These are phyloP conservation scores for Orbilia oligospora DNA, from an alignment of 2,329 filamentous ascomycete species.

Conservation along the genomic window DNA sequence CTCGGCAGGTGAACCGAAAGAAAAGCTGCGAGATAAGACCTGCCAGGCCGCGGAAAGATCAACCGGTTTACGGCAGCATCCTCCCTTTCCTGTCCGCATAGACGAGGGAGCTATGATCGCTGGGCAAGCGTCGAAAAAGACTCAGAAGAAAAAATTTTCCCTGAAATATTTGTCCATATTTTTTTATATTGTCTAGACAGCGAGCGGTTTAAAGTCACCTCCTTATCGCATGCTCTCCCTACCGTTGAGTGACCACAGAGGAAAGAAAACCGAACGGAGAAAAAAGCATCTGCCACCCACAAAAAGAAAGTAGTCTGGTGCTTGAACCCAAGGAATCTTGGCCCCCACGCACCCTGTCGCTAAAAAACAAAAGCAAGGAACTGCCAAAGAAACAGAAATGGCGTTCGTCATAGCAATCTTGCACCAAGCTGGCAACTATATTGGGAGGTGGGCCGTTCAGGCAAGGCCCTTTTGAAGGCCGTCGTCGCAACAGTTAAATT, in stretches of 20 bases:
- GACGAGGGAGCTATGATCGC: slow-evolving; percentile 43
- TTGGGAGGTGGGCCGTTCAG: slow-evolving; percentile 39
- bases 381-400: slow-evolving; percentile 26
- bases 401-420: slow-evolving; percentile 51
- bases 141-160: slow-evolving; percentile 40
- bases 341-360: slow-evolving; percentile 56
- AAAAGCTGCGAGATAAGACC: slow-evolving; percentile 55
- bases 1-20: slow-evolving; percentile 56
- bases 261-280: slow-evolving; percentile 20
- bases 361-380: slow-evolving; percentile 55
- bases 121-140: slow-evolving; percentile 24
- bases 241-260: slow-evolving; percentile 19
- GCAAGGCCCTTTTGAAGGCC: slow-evolving; percentile 26
- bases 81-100: slow-evolving; percentile 52
- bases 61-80: slow-evolving; percentile 55
- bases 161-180: slow-evolving; percentile 30
- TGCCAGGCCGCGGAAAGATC: slow-evolving; percentile 58
- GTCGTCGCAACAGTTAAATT: slow-evolving; percentile 23
- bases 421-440: slow-evolving; percentile 24
- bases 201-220: slow-evolving; percentile 49
- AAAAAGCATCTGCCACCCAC: slow-evolving; percentile 34
- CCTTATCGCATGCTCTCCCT: slow-evolving; percentile 61
- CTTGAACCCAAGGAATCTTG: slow-evolving; percentile 51
- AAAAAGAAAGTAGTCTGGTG: slow-evolving; percentile 25
- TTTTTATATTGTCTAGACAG: slow-evolving; percentile 39